Evolutionary conservation across 345 rosid species (phyloP).

Genomic region (Murraya koenigii): DNA sequence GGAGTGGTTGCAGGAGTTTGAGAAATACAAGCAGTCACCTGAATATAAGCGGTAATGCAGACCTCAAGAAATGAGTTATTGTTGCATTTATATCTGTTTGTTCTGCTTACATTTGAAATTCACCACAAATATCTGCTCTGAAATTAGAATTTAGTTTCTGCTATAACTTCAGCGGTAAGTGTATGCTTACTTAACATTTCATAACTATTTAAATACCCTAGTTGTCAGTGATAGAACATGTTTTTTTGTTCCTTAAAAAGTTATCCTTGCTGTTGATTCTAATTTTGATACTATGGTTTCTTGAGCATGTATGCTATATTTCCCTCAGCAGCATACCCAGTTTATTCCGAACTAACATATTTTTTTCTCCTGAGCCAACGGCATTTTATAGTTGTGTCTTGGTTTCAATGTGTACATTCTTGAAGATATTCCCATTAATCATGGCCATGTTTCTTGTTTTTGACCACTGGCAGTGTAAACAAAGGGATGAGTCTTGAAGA

Average conservation of each 20-base stretch:
- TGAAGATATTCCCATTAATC: neutral
- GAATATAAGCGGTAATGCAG: slow-evolving; percentile 66
- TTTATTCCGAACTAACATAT: no score
- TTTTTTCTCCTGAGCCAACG: no score
- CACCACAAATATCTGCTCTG: no score
- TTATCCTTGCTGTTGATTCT: neutral
- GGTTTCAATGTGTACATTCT: neutral
- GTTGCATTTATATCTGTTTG: neutral
- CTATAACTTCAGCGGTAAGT: neutral
- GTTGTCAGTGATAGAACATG: neutral
- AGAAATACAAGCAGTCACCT: slow-evolving; percentile 83
- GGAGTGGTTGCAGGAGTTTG: slow-evolving; percentile 81
- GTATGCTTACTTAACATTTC: neutral
- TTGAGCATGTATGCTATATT: neutral
- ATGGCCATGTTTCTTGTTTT: neutral
- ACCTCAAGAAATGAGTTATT: neutral
- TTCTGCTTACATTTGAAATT: slow-evolving; percentile 2
- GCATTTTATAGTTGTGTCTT: neutral
- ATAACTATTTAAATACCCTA: neutral
- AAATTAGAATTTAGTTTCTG: neutral
- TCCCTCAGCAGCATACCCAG: no score
- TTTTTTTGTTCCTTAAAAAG: neutral
- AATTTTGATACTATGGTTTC: neutral
- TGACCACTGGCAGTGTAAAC: slow-evolving; percentile 54
- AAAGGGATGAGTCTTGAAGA: slow-evolving; percentile 91